Conservation (phyloP, 371 early-diverging fungal species). For the Cokeromyces recurvatus region DNA sequence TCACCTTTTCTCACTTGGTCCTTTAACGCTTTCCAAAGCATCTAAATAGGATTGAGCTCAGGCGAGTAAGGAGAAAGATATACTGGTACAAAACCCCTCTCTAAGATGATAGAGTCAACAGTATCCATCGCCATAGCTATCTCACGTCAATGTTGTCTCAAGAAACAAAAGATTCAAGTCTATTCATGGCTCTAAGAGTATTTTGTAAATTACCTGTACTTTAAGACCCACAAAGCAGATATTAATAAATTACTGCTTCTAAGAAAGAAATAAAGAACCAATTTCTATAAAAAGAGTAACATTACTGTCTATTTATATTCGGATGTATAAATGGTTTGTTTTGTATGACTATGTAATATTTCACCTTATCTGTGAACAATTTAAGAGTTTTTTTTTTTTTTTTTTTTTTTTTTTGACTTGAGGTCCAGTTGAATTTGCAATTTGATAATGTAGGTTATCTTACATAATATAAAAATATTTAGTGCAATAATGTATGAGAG, state of each 20-base stretch:
- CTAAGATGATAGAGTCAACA: constrained; percentile 5
- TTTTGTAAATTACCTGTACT: not conserved
- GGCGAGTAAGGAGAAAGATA: constrained; percentile 10
- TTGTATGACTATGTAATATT: no score
- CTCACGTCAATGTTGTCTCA: constrained; percentile 1
- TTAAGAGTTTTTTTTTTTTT: no score
- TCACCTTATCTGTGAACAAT: no score
- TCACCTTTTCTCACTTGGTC: constrained; percentile 3
- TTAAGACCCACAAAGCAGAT: not conserved
- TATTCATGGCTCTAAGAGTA: not conserved
- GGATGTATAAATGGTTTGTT: no score
- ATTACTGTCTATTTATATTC: no score
- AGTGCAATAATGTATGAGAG: no score
- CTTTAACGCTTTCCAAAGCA: constrained; percentile 2
- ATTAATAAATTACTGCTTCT: not conserved
- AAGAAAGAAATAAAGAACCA: not conserved
- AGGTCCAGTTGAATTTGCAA: no score
- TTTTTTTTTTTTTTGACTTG: no score
- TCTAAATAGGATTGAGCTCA: constrained; percentile 9
- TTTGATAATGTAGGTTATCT: no score
- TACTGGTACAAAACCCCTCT: constrained; percentile 3
- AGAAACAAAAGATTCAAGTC: constrained; percentile 4
- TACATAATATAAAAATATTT: no score
- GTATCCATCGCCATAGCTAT: not conserved
- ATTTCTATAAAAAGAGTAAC: no score